A percentile compares a stretch with the other conserved stretches of the same genome.
Evolutionary conservation across 257 asterid genomes (phyloP).

Genomic region (Catharanthus roseus): DNA sequence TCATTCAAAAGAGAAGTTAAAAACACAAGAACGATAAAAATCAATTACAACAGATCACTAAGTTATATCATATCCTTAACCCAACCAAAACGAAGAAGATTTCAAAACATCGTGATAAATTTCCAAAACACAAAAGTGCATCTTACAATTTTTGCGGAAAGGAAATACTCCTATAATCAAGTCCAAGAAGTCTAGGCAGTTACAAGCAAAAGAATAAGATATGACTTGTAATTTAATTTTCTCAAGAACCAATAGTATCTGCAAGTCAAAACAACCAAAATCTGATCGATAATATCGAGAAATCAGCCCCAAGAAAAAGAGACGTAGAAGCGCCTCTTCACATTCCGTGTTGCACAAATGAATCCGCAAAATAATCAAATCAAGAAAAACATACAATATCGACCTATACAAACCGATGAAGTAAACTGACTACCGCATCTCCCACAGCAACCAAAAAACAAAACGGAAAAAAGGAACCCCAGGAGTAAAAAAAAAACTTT

Average conservation of each 20-base stretch:
- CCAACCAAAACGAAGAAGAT: background rate
- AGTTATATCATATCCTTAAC: too few relatives aligned
- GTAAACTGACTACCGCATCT: background rate
- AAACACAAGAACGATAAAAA: background rate
- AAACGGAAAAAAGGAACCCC: too few relatives aligned
- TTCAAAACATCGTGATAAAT: background rate
- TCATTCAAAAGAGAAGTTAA: background rate
- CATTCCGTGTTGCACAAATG: background rate
- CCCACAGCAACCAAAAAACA: background rate
- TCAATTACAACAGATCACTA: background rate
- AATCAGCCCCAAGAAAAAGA: background rate
- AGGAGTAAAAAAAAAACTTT: background rate
- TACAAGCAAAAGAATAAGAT: background rate
- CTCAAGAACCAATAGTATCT: background rate
- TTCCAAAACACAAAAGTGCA: background rate
- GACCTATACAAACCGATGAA: background rate
- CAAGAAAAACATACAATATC: background rate
- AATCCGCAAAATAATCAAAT: background rate
- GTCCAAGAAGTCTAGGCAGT: background rate
- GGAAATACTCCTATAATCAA: background rate
- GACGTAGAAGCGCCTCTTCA: background rate
- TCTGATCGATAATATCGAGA: background rate
- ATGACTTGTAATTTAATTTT: background rate
- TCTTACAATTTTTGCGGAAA: background rate
- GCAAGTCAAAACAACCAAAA: constrained; percentile 2